phyloP scores from a whole-genome alignment of 1,284 basidiomycete genomes.

The Schizophyllum amplum region DNA sequence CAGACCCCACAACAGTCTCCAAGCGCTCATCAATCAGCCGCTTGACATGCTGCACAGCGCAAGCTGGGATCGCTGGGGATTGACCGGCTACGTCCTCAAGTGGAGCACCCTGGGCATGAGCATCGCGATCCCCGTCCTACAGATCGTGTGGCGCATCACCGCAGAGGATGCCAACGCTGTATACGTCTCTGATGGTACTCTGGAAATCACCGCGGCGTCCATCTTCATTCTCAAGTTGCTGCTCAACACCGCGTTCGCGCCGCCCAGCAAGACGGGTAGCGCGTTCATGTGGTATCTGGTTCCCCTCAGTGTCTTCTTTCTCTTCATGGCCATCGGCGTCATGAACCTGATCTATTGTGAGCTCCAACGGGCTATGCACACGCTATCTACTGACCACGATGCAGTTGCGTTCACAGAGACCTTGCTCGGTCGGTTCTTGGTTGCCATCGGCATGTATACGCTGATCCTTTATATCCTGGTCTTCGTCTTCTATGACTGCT shows the following conservation, averaged over 20 bases:
- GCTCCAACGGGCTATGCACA: conserved; percentile 20
- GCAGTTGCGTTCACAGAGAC: conserved; percentile 64
- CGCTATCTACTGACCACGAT: conserved; percentile 9
- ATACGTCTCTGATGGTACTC: conserved; percentile 47
- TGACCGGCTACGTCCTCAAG: conserved; percentile 43
- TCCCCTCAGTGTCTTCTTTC: conserved; percentile 41
- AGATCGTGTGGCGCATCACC: conserved; percentile 56
- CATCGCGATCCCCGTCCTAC: conserved; percentile 42
- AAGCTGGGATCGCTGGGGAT: conserved; percentile 57
- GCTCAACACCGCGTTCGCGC: conserved; percentile 29
- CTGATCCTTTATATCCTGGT: conserved; percentile 51
- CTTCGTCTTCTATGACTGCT: conserved; percentile 35
- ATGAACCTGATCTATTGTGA: conserved; percentile 53
- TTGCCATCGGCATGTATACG: conserved; percentile 58
- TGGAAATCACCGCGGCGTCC: conserved; percentile 50
- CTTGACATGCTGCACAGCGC: conserved; percentile 38
- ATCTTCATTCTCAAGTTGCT: conserved; percentile 57
- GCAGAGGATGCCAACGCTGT: conserved; percentile 30
- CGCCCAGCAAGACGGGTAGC: neutral
- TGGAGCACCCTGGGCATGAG: conserved; percentile 37
- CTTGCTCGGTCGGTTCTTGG: conserved; percentile 60
- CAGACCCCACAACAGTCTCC: conserved; percentile 3
- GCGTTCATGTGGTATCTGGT: conserved; percentile 32
- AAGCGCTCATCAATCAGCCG: conserved; percentile 1
- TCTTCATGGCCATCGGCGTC: conserved; percentile 46